Evolutionary conservation across 257 asterid species (phyloP).

Genomic region (Solanum phureja): DNA sequence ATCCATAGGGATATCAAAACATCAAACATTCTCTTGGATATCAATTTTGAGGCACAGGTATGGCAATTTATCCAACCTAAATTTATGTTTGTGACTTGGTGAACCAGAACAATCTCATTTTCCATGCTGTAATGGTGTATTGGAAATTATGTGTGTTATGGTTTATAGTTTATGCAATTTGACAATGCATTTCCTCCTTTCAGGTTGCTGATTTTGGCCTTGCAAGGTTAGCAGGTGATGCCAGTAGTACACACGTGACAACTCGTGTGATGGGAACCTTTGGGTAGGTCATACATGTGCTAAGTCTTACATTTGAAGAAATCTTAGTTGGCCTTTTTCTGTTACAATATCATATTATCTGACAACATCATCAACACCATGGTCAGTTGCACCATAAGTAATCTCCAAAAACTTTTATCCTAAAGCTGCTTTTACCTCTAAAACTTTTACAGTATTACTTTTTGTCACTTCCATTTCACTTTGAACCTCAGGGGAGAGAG

Average conservation of each 20-base stretch:
- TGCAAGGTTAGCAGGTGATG: slow-evolving; percentile 72
- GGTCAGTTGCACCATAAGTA: not conserved
- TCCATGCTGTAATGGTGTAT: not conserved
- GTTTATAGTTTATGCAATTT: not conserved
- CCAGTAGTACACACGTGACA: slow-evolving; percentile 66
- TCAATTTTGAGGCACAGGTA: slow-evolving; percentile 83
- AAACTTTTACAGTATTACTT: not conserved
- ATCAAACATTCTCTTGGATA: slow-evolving; percentile 74
- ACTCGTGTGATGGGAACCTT: slow-evolving; percentile 96
- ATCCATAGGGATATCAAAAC: slow-evolving; percentile 89
- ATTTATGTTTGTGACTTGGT: not conserved
- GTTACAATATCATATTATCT: not conserved
- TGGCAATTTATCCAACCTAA: not conserved
- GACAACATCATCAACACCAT: not conserved
- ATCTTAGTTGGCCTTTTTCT: not conserved
- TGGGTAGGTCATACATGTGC: slow-evolving; percentile 41
- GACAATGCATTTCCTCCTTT: not conserved
- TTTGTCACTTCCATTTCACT: not conserved
- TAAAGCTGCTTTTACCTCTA: not conserved
- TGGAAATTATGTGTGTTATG: not conserved
- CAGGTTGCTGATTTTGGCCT: slow-evolving; percentile 96
- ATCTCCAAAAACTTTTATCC: not conserved
- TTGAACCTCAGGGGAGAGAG: not conserved
- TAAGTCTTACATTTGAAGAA: not conserved
- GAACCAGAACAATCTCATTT: not conserved